Percentiles rank a stretch among this genome's conserved stretches.
Conservation (phyloP, 768 basidiomycete genomes). For the Trametes punicea region DNA sequence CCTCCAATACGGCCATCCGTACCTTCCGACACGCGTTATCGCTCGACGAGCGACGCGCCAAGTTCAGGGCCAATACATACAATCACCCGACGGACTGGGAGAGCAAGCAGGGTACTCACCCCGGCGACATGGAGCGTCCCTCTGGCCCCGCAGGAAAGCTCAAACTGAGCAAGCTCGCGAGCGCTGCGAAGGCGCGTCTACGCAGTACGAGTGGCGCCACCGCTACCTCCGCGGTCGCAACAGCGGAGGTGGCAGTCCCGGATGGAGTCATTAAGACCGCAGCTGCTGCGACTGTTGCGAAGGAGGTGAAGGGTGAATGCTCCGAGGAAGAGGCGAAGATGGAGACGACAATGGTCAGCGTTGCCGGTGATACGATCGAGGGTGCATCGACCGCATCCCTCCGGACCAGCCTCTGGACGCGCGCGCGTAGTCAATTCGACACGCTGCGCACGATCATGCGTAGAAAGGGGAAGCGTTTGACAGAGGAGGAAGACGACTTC, state of each 20-base stretch:
- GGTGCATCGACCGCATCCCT: neutral
- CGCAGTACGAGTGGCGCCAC: neutral
- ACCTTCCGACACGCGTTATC: slow-evolving; percentile 70
- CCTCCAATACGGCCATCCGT: slow-evolving; percentile 54
- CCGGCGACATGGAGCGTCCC: slow-evolving; percentile 44
- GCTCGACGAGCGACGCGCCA: slow-evolving; percentile 67
- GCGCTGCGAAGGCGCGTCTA: neutral
- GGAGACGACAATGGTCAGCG: neutral
- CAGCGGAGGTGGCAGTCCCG: slow-evolving; percentile 12
- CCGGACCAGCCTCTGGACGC: slow-evolving; percentile 5
- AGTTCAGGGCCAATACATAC: slow-evolving; percentile 41
- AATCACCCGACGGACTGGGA: slow-evolving; percentile 36
- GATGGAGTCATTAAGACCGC: neutral
- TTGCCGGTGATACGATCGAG: neutral
- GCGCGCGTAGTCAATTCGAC: slow-evolving; percentile 1
- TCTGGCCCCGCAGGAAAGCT: neutral
- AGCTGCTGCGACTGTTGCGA: neutral
- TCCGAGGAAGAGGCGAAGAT: neutral
- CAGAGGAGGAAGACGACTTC: slow-evolving; percentile 40
- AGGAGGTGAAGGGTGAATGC: neutral
- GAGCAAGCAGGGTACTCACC: slow-evolving; percentile 42
- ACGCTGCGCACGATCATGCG: slow-evolving; percentile 27
- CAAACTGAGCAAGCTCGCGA: neutral
- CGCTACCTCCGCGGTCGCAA: neutral
- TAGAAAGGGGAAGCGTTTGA: slow-evolving; percentile 14